Conservation (phyloP, 164 flowering plant species). For the Sextonia rubra region DNA sequence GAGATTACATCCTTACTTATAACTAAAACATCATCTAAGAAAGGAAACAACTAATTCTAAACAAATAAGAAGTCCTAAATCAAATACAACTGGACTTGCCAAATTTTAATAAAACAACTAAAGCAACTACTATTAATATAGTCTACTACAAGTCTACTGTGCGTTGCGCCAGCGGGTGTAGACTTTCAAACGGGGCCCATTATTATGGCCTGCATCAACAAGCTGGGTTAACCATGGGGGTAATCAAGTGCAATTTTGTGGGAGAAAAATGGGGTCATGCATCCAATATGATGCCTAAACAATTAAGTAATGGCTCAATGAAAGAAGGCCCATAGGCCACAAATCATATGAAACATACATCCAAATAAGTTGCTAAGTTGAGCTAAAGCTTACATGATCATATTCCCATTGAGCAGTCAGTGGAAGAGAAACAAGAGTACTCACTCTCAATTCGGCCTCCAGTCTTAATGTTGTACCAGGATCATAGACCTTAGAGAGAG, state of each 20-base stretch:
- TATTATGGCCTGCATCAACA: too few relatives aligned
- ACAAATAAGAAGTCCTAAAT: too few relatives aligned
- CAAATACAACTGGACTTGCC: too few relatives aligned
- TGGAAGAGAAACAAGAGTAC: constrained; percentile 96
- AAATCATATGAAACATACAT: not conserved
- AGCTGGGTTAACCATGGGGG: too few relatives aligned
- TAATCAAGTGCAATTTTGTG: not conserved
- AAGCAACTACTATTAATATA: too few relatives aligned
- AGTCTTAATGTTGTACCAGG: constrained; percentile 99
- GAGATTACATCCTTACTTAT: too few relatives aligned
- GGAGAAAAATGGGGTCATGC: not conserved
- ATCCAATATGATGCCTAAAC: not conserved
- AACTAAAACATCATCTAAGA: too few relatives aligned
- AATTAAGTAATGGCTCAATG: not conserved
- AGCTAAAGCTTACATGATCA: constrained; percentile 66
- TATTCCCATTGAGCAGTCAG: constrained; percentile 95
- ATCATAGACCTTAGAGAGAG: constrained; percentile 67
- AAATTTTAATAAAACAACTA: too few relatives aligned
- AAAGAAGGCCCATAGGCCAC: not conserved
- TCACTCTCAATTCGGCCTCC: constrained; percentile 97
- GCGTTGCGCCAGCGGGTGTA: too few relatives aligned
- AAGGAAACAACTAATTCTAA: too few relatives aligned
- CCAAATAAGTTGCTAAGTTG: not conserved
- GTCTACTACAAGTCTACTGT: too few relatives aligned
- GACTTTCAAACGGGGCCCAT: too few relatives aligned